These are phyloP conservation scores for Annulohypoxylon truncatum DNA, from an alignment of 2,329 filamentous ascomycete genomes.

Conservation along the genomic window DNA sequence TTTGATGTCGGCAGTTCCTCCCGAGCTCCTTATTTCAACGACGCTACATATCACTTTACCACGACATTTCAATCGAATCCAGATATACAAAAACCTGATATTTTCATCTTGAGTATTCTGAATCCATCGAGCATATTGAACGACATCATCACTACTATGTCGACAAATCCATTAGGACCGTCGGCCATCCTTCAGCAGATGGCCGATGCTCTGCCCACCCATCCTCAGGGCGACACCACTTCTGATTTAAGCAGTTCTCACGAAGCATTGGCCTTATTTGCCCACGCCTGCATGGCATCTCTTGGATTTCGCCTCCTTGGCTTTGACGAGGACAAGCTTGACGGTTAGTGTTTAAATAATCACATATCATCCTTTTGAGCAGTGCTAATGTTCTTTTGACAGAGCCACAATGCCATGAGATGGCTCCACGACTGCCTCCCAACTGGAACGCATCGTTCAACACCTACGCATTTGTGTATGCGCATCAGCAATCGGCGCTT, in stretches of 20 bases:
- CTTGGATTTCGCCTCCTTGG: constrained; percentile 85
- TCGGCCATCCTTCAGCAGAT: constrained; percentile 65
- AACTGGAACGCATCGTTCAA: constrained; percentile 83
- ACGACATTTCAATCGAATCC: neutral
- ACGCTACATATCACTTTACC: neutral
- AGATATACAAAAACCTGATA: neutral
- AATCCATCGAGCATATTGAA: neutral
- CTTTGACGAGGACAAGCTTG: constrained; percentile 82
- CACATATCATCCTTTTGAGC: neutral
- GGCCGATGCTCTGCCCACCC: constrained; percentile 69
- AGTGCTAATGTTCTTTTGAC: constrained; percentile 39
- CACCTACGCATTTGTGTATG: constrained; percentile 86
- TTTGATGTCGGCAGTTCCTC: constrained; percentile 15
- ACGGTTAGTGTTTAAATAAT: constrained; percentile 62
- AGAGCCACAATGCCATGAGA: constrained; percentile 68
- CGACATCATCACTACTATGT: constrained; percentile 34
- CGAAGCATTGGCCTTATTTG: constrained; percentile 85
- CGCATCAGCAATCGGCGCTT: constrained; percentile 86
- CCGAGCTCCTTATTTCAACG: neutral
- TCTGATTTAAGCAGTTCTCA: constrained; percentile 76
- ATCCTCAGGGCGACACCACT: constrained; percentile 63
- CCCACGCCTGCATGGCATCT: constrained; percentile 84
- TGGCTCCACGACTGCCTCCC: constrained; percentile 73
- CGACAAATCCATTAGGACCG: constrained; percentile 55
- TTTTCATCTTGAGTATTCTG: constrained; percentile 5